A percentile compares a stretch with the other conserved stretches of the same genome.
Evolutionary conservation across 2,329 filamentous ascomycete species (phyloP).

Genomic region (Botrytis galanthina): DNA sequence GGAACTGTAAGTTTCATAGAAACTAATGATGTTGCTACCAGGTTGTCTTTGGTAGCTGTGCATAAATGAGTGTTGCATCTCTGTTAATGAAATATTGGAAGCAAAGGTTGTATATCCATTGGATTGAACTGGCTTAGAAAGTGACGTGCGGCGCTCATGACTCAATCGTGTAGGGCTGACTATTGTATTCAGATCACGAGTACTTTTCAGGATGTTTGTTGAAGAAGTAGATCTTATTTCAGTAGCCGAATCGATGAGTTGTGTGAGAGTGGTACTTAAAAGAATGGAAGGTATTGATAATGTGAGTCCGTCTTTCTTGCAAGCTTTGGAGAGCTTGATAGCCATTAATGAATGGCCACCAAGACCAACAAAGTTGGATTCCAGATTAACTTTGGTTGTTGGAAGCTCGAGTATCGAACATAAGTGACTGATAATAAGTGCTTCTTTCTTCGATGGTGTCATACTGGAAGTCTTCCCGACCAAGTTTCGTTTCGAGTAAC

Average conservation of each 20-base stretch:
- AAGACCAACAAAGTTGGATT: slow-evolving; percentile 44
- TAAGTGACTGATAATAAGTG: slow-evolving; percentile 4
- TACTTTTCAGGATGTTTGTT: not conserved
- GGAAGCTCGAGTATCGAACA: slow-evolving; percentile 6
- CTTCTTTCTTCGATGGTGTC: slow-evolving; percentile 16
- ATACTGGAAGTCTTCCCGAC: not conserved
- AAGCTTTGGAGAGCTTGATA: slow-evolving; percentile 45
- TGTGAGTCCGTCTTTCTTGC: slow-evolving; percentile 38
- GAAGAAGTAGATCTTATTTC: not conserved
- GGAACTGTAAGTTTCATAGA: slow-evolving; percentile 27
- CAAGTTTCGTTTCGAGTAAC: not conserved
- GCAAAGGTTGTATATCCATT: not conserved
- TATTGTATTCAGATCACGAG: not conserved
- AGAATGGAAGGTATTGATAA: slow-evolving; percentile 18
- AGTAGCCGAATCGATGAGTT: slow-evolving; percentile 1
- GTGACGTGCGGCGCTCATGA: slow-evolving; percentile 4
- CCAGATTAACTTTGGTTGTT: not conserved
- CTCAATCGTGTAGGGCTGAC: slow-evolving; percentile 5
- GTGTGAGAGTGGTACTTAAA: slow-evolving; percentile 1
- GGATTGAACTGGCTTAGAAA: not conserved
- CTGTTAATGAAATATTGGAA: slow-evolving; percentile 22
- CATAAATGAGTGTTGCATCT: slow-evolving; percentile 35
- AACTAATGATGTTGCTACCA: slow-evolving; percentile 32
- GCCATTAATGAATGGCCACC: slow-evolving; percentile 48
- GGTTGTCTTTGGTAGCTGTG: slow-evolving; percentile 26